Evolutionary conservation across 2,329 filamentous ascomycete genomes (phyloP).

Genomic region (Huntiella savannae): DNA sequence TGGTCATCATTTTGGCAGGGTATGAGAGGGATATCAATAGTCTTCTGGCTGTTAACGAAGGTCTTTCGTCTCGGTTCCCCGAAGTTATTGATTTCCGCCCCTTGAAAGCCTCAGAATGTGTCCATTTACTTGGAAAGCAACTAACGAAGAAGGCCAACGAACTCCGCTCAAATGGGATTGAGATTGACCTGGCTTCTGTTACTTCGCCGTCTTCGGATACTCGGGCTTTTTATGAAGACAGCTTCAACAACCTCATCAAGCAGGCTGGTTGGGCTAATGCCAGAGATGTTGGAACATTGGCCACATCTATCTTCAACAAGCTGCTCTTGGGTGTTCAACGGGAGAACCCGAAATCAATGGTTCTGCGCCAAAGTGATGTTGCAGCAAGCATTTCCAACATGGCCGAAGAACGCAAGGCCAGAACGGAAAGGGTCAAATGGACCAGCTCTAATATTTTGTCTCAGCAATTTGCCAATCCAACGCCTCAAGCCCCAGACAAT

Average conservation of each 20-base stretch:
- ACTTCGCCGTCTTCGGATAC: not conserved
- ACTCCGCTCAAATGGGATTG: not conserved
- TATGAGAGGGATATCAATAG: slow-evolving; percentile 48
- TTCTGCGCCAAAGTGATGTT: not conserved
- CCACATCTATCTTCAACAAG: not conserved
- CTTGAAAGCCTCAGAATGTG: slow-evolving; percentile 24
- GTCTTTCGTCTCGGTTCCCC: slow-evolving; percentile 45
- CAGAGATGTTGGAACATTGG: not conserved
- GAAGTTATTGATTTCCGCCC: slow-evolving; percentile 37
- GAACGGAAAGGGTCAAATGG: not conserved
- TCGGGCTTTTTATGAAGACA: too few relatives aligned
- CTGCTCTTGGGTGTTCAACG: not conserved
- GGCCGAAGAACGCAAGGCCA: not conserved
- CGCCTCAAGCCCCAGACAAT: not conserved
- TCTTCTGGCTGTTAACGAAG: slow-evolving; percentile 40
- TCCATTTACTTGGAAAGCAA: slow-evolving; percentile 22
- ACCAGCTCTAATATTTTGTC: not conserved
- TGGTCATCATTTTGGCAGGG: slow-evolving; percentile 50
- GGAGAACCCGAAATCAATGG: not conserved
- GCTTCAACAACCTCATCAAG: not conserved
- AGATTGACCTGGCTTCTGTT: slow-evolving; percentile 7
- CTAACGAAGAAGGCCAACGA: slow-evolving; percentile 13
- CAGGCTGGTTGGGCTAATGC: not conserved
- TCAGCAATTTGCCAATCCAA: not conserved
- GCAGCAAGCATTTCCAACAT: not conserved